Percentiles rank a stretch among this genome's conserved stretches.
phyloP scores from a whole-genome alignment of 1,284 basidiomycete species.

The Wolfiporia cocos region DNA sequence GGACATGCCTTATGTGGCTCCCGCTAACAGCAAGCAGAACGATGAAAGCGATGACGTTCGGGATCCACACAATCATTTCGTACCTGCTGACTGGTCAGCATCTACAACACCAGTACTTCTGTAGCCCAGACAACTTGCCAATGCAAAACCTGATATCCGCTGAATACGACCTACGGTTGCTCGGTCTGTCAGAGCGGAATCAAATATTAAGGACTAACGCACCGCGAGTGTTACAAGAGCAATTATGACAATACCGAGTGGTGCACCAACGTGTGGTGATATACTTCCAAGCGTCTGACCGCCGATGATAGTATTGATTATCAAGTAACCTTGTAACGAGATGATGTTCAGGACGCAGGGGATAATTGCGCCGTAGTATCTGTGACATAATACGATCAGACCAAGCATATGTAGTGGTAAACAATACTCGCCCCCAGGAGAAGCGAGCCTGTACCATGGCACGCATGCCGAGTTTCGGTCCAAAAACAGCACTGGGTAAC shows the following conservation, averaged over 20 bases:
- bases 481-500: constrained; percentile 43
- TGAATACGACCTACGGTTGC: constrained; percentile 41
- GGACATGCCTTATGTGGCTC: constrained; percentile 33
- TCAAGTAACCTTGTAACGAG: constrained; percentile 61
- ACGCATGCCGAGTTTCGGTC: constrained; percentile 54
- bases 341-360: constrained; percentile 62
- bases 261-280: constrained; percentile 40
- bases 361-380: constrained; percentile 57
- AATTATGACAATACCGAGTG: constrained; percentile 76
- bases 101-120: background rate
- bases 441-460: constrained; percentile 60
- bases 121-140: constrained; percentile 27
- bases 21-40: constrained; percentile 57
- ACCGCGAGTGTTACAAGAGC: constrained; percentile 60
- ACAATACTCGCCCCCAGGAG: constrained; percentile 37
- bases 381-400: constrained; percentile 16
- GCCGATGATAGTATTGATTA: constrained; percentile 70
- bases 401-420: background rate
- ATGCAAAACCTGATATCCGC: constrained; percentile 60
- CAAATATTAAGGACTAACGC: too few species aligned
- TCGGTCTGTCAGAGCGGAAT: too few species aligned
- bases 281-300: constrained; percentile 67
- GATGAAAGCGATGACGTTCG: constrained; percentile 61
- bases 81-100: constrained; percentile 25
- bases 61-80: constrained; percentile 62